Percentiles rank a stretch among this genome's conserved stretches.
Evolutionary conservation across 805 yeast species (phyloP).

Genomic region (Alloascoidea africana): DNA sequence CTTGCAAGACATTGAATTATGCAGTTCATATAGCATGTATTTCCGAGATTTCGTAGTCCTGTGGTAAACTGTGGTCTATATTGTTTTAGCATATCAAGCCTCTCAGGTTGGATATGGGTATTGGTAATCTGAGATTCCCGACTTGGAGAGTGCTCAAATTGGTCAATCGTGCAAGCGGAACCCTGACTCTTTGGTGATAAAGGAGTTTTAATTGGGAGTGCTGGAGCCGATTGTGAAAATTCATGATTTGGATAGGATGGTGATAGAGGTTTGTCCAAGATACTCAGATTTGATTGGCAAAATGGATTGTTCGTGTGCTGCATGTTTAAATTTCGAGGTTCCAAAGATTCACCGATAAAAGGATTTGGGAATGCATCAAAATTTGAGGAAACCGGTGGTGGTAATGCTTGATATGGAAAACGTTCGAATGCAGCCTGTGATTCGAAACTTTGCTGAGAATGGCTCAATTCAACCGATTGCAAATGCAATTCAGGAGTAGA

Average conservation of each 20-base stretch:
- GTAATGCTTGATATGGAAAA: too few species aligned
- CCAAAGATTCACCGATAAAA: too few species aligned
- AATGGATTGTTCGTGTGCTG: too few species aligned
- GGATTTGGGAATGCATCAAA: too few species aligned
- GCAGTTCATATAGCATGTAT: conserved; percentile 89
- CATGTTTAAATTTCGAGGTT: too few species aligned
- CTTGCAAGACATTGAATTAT: conserved; percentile 76
- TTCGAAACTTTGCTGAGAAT: too few species aligned
- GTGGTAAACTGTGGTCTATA: conserved; percentile 27
- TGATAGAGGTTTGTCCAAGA: not conserved
- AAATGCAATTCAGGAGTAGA: too few species aligned
- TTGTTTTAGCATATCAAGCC: too few species aligned
- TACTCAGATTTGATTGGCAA: too few species aligned
- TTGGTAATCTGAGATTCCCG: not conserved
- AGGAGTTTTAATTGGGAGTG: not conserved
- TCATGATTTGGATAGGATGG: not conserved
- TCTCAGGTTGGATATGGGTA: not conserved
- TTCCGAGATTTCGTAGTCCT: conserved; percentile 73
- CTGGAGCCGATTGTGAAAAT: not conserved
- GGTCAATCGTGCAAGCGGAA: not conserved
- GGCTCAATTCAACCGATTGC: too few species aligned
- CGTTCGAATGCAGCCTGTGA: too few species aligned
- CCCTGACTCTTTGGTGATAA: not conserved
- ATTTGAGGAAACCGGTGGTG: too few species aligned
- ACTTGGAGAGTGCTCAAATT: not conserved